Percentiles rank a stretch among this genome's conserved stretches.
phyloP scores from a whole-genome alignment of 257 asterid genomes.

The Perilla frutescens region DNA sequence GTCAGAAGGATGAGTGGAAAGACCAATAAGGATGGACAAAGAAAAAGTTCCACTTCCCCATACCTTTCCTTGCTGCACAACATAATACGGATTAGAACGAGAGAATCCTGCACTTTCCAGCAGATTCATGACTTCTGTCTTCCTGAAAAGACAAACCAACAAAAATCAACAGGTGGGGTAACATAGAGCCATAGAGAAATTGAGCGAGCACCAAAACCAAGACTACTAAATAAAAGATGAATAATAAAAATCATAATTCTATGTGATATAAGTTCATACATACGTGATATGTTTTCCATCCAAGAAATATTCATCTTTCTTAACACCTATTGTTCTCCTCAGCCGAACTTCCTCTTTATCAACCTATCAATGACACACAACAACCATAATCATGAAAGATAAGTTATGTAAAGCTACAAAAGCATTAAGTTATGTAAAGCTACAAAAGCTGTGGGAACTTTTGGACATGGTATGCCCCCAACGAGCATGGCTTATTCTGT shows the following conservation, averaged over 20 bases:
- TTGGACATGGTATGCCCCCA: conserved; percentile 5
- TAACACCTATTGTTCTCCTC: conserved; percentile 94
- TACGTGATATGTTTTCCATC: conserved; percentile 99
- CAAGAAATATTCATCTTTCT: conserved; percentile 95
- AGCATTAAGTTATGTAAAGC: conserved; percentile 10
- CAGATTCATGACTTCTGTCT: conserved; percentile 97
- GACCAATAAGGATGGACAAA: conserved; percentile 28
- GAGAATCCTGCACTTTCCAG: conserved; percentile 99
- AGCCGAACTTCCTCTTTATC: conserved; percentile 98
- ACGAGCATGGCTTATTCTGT: neutral
- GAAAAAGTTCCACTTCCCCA: conserved; percentile 23
- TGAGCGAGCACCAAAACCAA: conserved; percentile 6
- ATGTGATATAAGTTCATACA: conserved; percentile 38
- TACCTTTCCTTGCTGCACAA: conserved; percentile 99
- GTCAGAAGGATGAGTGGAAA: conserved; percentile 41
- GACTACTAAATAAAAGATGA: conserved; percentile 14
- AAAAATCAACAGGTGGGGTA: conserved; percentile 14
- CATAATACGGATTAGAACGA: conserved; percentile 99
- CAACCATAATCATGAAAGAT: conserved; percentile 31
- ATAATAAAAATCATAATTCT: conserved; percentile 19
- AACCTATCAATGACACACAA: conserved; percentile 57
- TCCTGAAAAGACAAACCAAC: conserved; percentile 61
- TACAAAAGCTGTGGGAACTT: neutral
- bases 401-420: neutral
- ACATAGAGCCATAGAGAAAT: conserved; percentile 10